phyloP scores from a whole-genome alignment of 768 basidiomycete genomes.

The Lactarius evosmus region DNA sequence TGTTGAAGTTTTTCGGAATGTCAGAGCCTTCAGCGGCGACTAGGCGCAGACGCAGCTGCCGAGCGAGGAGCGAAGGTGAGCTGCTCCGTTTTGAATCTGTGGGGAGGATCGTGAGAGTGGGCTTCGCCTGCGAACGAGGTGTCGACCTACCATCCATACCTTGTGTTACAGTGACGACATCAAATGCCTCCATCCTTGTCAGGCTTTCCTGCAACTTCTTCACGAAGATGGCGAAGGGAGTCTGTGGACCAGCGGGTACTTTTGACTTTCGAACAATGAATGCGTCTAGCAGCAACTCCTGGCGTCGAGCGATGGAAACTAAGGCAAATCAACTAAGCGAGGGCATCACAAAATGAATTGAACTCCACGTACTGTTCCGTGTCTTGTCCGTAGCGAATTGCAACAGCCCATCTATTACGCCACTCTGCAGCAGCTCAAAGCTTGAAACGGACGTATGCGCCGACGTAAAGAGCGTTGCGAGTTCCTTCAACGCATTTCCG shows the following conservation, averaged over 20 bases:
- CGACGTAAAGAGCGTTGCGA: conserved; percentile 79
- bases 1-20: conserved; percentile 80
- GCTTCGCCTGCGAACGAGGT: neutral
- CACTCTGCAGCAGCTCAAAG: conserved; percentile 93
- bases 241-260: conserved; percentile 44
- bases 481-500: conserved; percentile 57
- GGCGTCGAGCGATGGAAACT: conserved; percentile 67
- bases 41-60: conserved; percentile 85
- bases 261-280: conserved; percentile 59
- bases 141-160: conserved; percentile 68
- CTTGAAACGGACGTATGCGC: conserved; percentile 82
- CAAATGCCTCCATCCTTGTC: conserved; percentile 93
- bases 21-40: conserved; percentile 89
- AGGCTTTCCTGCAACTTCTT: conserved; percentile 96
- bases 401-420: conserved; percentile 83
- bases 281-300: conserved; percentile 75
- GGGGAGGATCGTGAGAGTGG: neutral
- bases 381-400: conserved; percentile 72
- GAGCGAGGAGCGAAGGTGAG: conserved; percentile 86
- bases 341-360: conserved; percentile 10
- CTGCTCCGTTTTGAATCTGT: conserved; percentile 80
- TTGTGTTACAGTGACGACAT: conserved; percentile 86
- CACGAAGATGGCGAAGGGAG: conserved; percentile 72
- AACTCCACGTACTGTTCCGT: conserved; percentile 50
- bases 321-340: conserved; percentile 12